Percentiles rank a stretch among this genome's conserved stretches.
Evolutionary conservation across 192 early-diverging fungal species (phyloP).

Genomic region (Podochytrium sp.): DNA sequence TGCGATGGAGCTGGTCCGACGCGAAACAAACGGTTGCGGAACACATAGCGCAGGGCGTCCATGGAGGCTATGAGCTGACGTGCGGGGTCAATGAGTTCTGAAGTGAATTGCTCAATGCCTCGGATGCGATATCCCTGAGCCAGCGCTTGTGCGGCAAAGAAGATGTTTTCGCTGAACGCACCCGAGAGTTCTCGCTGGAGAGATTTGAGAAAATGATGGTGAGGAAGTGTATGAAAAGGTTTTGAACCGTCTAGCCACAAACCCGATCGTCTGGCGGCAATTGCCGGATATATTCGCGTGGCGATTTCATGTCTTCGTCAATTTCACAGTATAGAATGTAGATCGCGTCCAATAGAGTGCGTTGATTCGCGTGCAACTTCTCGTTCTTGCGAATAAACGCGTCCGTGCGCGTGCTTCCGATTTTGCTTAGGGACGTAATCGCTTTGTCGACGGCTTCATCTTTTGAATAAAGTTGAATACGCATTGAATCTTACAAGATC

Average conservation of each 20-base stretch:
- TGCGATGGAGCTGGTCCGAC: constrained; percentile 35
- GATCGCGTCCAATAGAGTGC: constrained; percentile 56
- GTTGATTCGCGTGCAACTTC: constrained; percentile 64
- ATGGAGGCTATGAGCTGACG: constrained; percentile 56
- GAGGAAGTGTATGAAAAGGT: too few relatives aligned
- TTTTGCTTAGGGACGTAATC: constrained; percentile 32
- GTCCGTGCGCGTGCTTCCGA: constrained; percentile 20
- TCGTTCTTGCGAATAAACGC: constrained; percentile 41
- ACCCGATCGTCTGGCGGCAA: constrained; percentile 64
- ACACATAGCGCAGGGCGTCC: constrained; percentile 59
- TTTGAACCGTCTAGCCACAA: too few relatives aligned
- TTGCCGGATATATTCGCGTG: constrained; percentile 58
- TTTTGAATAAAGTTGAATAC: constrained; percentile 1
- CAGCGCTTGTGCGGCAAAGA: constrained; percentile 72
- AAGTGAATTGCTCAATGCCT: constrained; percentile 64
- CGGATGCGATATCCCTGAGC: constrained; percentile 68
- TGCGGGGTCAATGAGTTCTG: constrained; percentile 53
- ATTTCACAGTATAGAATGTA: constrained; percentile 53
- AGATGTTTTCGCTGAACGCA: constrained; percentile 71
- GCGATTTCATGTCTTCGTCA: constrained; percentile 45
- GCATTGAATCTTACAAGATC: neutral
- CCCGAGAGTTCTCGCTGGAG: constrained; percentile 65
- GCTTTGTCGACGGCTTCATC: constrained; percentile 39
- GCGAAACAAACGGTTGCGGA: constrained; percentile 26
- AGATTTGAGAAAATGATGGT: too few relatives aligned